Evolutionary conservation across 2,329 filamentous ascomycete genomes (phyloP), one percentile per base, ranked within the genome.

Genomic region (Podosphaera fusca): DNA sequence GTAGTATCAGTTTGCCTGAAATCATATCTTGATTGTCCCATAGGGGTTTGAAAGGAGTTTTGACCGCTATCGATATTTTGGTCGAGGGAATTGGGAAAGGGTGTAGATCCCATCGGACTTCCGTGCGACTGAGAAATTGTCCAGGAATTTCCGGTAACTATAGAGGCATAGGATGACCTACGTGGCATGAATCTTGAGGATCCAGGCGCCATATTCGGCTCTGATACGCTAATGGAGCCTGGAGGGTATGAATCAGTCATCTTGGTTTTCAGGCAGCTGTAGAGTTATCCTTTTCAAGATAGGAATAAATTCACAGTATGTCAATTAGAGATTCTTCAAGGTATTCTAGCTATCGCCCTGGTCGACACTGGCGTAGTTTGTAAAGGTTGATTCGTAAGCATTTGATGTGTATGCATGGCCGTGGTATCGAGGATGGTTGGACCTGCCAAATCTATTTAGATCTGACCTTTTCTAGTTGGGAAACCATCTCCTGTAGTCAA

Each of bases 161-260:
- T 77, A 33, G 78, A 80, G 63, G 79, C 78, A 69, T 81, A 81
- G 55, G 79, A 81, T 47, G 75, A 76, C 61, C 77, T 72, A 65
- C 77, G 73, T 63, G 70, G 71, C 60, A 69, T 65, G 52, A 70
- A 68, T 57, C 70, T 63, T 46, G 64, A 63, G 60, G 67, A 62
- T 58, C 66, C 66, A 63, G 66, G 64, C 49, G 66, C 65, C 65
- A 67, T 68, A 61, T 60, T 62, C 31, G 62, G 62, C 55, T 66
- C 63, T 62, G 63, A 63, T 60, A 62, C 60, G 29, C 62, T 64
- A 57, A 64, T 61, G 56, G 65, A 66, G 57, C 63, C 64, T 57
- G 63, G 61, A 63, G 63, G 61, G 58, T 65, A 67, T 54, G 65
- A 57, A 56, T 65, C 65, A 55, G 63, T 61, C 65, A 67, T 63